Base-by-base conservation (phyloP, 306 rosid genomes). In the Sindora glabra region DNA sequence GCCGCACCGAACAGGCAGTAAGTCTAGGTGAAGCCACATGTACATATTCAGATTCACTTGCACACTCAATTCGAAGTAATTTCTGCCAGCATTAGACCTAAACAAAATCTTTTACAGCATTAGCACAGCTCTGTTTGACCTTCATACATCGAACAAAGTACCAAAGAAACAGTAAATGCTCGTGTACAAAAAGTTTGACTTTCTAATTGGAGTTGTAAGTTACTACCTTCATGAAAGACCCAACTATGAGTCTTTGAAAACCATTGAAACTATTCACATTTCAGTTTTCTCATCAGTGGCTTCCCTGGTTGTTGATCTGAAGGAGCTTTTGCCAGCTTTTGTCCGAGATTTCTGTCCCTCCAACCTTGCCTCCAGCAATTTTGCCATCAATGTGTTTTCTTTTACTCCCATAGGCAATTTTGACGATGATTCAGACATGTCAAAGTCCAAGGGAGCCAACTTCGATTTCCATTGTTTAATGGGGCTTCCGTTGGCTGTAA, bases 381-480 rank as follows among this genome's bases (percentile, higher is more conserved):
- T 86, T 56, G 95, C 89, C 87, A 89, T 70, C 83, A 89, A 77
- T 22, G 95, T 81, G 72, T 86, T 71, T 62, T 89, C 91, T 30
- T 83, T 74, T 11, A 86, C 63, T 40, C 79, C 90, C 65, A 15
- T 72, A 12, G 89, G 91, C 82, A 84, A 81, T 63, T 72, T 80
- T 38, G 61, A 64, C 18, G 72, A 72, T 45, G 65, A 62, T 61
- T 69, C 79, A 15, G 71, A 59, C 45, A 64, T 62, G 40, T 63
- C 76, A 34, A 77, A 71, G 48, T 79, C 72, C 5, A 79, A 72
- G 67, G 66, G 40, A 6, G 23, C 51, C 48, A 70, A 46, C 51
- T 67, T 79, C 5, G 81, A 65, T 63, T 68, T 87, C 89, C 78
- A 77, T 11, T 37, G 68, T 73, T 68, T 78, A 5, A 65, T 63